Evolutionary conservation across 106 monocot species (phyloP).

Genomic region (Dioscorea dumetorum): DNA sequence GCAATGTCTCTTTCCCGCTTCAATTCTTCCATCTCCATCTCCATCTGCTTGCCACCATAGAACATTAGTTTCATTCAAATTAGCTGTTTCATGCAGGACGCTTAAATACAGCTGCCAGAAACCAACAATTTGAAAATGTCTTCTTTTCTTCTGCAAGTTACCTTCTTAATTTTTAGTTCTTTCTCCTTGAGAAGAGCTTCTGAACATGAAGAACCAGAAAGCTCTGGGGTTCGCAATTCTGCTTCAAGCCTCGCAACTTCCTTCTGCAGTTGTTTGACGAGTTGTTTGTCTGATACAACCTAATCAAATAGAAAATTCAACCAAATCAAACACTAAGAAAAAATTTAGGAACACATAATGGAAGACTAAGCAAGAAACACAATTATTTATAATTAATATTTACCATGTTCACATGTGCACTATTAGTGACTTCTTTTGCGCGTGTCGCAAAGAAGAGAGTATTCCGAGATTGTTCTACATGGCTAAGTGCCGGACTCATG

Average conservation of each 20-base stretch:
- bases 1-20: conserved; percentile 79
- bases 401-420: conserved; percentile 93
- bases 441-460: conserved; percentile 90
- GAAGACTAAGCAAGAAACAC: background rate
- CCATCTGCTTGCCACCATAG: conserved; percentile 56
- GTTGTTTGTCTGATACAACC: conserved; percentile 95
- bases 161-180: conserved; percentile 84
- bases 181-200: conserved; percentile 70
- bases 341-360: background rate
- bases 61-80: background rate
- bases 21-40: conserved; percentile 80
- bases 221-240: conserved; percentile 70
- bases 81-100: background rate
- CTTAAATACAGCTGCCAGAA: too few species aligned
- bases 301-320: conserved; percentile 16
- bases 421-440: conserved; percentile 89
- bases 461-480: conserved; percentile 95
- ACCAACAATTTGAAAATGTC: too few species aligned
- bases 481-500: conserved; percentile 81
- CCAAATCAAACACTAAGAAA: background rate
- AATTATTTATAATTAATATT: background rate
- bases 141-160: background rate
- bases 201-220: conserved; percentile 30
- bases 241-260: conserved; percentile 95
- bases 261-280: conserved; percentile 80